Conservation (phyloP, 306 rosid genomes). For the Cyamopsis tetragonoloba region DNA sequence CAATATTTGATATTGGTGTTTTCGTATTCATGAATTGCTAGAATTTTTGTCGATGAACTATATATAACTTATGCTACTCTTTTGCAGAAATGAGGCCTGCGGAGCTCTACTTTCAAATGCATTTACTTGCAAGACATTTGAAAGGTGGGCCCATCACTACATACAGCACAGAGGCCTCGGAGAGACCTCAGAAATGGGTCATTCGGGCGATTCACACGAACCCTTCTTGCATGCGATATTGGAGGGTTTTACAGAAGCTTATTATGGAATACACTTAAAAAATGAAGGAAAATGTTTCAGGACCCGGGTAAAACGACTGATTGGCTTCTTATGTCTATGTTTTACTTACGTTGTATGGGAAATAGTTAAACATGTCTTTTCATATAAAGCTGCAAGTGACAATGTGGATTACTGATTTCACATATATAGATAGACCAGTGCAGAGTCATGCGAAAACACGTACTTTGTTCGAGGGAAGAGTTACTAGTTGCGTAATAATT, state of each 20-base stretch:
- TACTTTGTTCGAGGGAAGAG: no score
- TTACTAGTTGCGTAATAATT: no score
- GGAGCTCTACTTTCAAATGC: conserved; percentile 87
- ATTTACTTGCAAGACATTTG: conserved; percentile 61
- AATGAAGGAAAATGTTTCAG: neutral
- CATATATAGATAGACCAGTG: no score
- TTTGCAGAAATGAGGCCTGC: conserved; percentile 73
- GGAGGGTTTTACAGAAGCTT: conserved; percentile 64
- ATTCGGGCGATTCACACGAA: conserved; percentile 75
- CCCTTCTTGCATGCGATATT: conserved; percentile 80
- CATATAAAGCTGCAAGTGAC: neutral
- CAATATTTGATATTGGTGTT: neutral
- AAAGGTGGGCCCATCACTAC: conserved; percentile 30
- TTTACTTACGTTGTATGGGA: neutral
- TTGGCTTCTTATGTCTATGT: neutral
- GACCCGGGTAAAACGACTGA: neutral
- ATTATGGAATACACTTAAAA: conserved; percentile 21
- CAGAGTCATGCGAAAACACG: no score
- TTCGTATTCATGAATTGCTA: neutral
- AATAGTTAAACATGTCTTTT: neutral
- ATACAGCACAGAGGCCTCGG: conserved; percentile 39
- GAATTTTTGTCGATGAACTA: neutral
- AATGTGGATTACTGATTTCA: no score
- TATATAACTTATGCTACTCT: neutral
- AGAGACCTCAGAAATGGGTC: conserved; percentile 71